Evolutionary conservation across 345 rosid species (phyloP).

Genomic region (Punica granatum): DNA sequence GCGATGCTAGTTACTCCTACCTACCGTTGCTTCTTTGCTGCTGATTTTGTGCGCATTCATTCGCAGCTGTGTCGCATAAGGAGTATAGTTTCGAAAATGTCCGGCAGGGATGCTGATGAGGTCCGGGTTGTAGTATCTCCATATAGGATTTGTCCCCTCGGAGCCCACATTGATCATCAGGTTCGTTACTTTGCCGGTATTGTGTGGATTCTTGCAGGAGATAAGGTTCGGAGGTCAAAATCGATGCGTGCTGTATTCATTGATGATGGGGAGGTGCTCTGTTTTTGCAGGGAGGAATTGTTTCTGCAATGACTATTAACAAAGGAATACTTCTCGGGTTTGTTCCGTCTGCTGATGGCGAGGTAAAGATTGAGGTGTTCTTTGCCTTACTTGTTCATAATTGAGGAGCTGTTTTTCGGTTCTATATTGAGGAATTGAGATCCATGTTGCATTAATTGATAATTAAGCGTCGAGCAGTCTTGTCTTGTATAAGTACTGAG

Average conservation of each 20-base stretch:
- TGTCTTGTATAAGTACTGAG: no score
- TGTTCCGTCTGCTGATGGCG: conserved; percentile 52
- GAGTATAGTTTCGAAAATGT: conserved; percentile 44
- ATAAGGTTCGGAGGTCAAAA: not conserved
- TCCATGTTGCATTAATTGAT: not conserved
- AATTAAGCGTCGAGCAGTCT: no score
- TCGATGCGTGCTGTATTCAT: not conserved
- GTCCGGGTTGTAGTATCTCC: conserved; percentile 79
- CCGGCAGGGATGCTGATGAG: conserved; percentile 42
- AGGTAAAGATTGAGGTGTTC: conserved; percentile 32
- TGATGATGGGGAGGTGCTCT: not conserved
- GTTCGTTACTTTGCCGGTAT: conserved; percentile 19
- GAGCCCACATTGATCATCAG: conserved; percentile 98
- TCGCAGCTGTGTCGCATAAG: conserved; percentile 42
- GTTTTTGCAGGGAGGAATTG: conserved; percentile 68
- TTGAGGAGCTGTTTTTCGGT: not conserved
- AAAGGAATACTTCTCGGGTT: conserved; percentile 83
- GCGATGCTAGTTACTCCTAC: no score
- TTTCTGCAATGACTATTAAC: conserved; percentile 87
- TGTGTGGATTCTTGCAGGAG: not conserved
- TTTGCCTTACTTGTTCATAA: not conserved
- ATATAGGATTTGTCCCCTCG: conserved; percentile 88
- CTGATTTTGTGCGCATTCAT: not conserved
- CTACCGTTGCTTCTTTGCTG: not conserved
- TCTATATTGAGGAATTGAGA: not conserved